Evolutionary conservation across 192 early-diverging fungal species (phyloP).

Genomic region (Linnemannia zychae): DNA sequence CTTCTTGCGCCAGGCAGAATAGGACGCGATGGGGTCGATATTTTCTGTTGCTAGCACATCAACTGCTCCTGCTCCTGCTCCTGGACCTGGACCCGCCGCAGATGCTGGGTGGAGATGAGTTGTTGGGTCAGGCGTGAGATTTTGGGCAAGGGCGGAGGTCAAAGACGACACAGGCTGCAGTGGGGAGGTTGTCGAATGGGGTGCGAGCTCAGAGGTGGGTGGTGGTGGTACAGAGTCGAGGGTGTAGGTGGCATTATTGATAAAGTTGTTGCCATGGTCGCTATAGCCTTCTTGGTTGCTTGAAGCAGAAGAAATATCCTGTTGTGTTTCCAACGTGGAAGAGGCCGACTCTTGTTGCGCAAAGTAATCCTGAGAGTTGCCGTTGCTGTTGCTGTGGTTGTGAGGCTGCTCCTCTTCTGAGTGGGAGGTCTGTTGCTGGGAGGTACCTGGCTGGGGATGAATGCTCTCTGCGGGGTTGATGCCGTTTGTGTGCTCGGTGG

Average conservation of each 20-base stretch:
- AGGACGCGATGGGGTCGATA: slow-evolving; percentile 50
- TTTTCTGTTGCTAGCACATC: slow-evolving; percentile 23
- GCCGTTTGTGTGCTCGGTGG: slow-evolving; percentile 1
- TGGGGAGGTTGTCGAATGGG: neutral
- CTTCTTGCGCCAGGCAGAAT: slow-evolving; percentile 55
- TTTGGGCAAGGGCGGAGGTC: slow-evolving; percentile 3
- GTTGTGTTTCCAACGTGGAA: neutral
- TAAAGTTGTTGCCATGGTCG: slow-evolving; percentile 10
- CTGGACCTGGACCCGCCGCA: neutral
- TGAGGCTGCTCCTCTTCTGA: neutral
- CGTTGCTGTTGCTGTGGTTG: neutral
- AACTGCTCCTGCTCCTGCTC: neutral
- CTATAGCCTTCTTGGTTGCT: neutral
- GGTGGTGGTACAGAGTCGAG: neutral
- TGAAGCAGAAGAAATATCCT: neutral
- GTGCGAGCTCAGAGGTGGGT: neutral
- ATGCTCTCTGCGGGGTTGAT: neutral
- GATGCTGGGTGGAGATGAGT: neutral
- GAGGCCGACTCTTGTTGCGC: neutral
- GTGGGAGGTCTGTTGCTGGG: neutral
- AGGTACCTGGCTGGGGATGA: neutral
- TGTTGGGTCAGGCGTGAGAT: slow-evolving; percentile 4
- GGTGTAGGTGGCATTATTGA: slow-evolving; percentile 2
- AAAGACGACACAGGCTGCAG: slow-evolving; percentile 5
- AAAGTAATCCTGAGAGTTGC: neutral